Percentiles rank a stretch among this genome's conserved stretches.
These are phyloP conservation scores for Hyphodiscus hymeniophilus DNA, from an alignment of 495 filamentous ascomycete genomes.

Conservation along the genomic window DNA sequence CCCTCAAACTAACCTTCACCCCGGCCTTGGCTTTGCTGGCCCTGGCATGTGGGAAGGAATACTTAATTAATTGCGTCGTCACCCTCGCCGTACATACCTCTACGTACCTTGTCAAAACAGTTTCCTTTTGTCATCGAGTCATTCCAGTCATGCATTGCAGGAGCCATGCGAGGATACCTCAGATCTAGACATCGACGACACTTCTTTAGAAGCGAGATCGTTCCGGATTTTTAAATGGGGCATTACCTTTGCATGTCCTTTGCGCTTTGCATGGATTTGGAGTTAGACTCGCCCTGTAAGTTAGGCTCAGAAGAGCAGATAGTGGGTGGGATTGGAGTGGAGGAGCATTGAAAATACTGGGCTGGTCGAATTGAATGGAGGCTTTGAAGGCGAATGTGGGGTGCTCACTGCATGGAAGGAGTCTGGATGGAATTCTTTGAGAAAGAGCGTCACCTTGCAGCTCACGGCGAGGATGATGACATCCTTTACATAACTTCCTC, in stretches of 20 bases:
- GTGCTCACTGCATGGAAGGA: not conserved
- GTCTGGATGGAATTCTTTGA: not conserved
- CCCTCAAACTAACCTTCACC: slow-evolving; percentile 13
- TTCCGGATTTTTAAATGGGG: too few species aligned
- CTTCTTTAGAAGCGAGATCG: too few species aligned
- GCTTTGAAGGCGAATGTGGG: too few species aligned
- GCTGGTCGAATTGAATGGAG: not conserved
- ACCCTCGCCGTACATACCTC: slow-evolving; percentile 16
- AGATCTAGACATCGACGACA: too few species aligned
- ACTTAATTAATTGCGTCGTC: slow-evolving; percentile 17
- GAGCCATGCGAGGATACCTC: not conserved
- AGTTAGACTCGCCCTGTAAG: not conserved
- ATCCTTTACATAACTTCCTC: not conserved
- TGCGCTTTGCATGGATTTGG: not conserved
- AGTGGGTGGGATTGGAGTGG: not conserved
- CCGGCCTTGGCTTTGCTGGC: slow-evolving; percentile 27
- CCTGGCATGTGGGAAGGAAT: slow-evolving; percentile 50
- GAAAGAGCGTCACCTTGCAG: too few species aligned
- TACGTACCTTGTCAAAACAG: slow-evolving; percentile 13
- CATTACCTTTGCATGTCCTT: too few species aligned
- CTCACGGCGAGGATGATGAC: too few species aligned
- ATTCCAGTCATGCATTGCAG: not conserved
- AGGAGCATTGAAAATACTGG: not conserved
- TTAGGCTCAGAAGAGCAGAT: not conserved
- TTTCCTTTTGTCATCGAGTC: slow-evolving; percentile 10